A percentile compares a stretch with the other conserved stretches of the same genome.
Conservation (phyloP, 805 yeast species). For the Ogataea methanolica region DNA sequence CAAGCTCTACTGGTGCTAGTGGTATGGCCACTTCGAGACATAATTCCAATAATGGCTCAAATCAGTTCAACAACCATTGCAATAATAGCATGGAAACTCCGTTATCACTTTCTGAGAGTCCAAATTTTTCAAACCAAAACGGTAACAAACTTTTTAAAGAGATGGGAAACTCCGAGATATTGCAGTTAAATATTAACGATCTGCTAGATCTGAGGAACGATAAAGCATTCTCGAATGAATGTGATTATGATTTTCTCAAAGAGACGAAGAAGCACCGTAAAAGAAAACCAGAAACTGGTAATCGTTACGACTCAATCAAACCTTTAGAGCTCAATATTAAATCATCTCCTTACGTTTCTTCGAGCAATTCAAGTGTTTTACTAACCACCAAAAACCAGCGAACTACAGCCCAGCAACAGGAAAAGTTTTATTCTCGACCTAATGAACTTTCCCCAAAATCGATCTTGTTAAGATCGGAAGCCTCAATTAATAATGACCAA, state of each 20-base stretch:
- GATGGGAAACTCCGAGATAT: neutral
- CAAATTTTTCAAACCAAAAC: slow-evolving; percentile 3
- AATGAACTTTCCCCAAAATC: slow-evolving; percentile 1
- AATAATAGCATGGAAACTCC: slow-evolving; percentile 17
- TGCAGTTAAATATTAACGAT: slow-evolving; percentile 21
- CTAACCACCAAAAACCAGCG: slow-evolving; percentile 3
- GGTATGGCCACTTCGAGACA: slow-evolving; percentile 3
- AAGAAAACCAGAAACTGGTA: neutral
- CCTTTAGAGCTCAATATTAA: slow-evolving; percentile 17
- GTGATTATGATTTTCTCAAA: slow-evolving; percentile 20
- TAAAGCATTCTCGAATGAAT: slow-evolving; percentile 15
- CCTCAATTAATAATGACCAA: neutral
- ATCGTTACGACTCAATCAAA: slow-evolving; percentile 1
- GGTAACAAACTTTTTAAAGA: slow-evolving; percentile 3
- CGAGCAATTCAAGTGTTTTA: slow-evolving; percentile 19
- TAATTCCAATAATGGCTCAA: slow-evolving; percentile 4
- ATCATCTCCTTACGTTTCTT: slow-evolving; percentile 20
- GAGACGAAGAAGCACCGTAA: slow-evolving; percentile 6
- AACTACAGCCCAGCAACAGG: neutral
- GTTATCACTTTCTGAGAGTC: slow-evolving; percentile 20
- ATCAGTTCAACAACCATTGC: neutral
- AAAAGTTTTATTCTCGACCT: neutral
- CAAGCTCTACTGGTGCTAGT: neutral
- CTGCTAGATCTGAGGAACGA: slow-evolving; percentile 24
- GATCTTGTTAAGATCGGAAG: neutral